Evolutionary conservation across 2,329 filamentous ascomycete genomes (phyloP), one percentile per base, ranked within the genome.

Genomic region (Paecilomyces dactylethromorphus): DNA sequence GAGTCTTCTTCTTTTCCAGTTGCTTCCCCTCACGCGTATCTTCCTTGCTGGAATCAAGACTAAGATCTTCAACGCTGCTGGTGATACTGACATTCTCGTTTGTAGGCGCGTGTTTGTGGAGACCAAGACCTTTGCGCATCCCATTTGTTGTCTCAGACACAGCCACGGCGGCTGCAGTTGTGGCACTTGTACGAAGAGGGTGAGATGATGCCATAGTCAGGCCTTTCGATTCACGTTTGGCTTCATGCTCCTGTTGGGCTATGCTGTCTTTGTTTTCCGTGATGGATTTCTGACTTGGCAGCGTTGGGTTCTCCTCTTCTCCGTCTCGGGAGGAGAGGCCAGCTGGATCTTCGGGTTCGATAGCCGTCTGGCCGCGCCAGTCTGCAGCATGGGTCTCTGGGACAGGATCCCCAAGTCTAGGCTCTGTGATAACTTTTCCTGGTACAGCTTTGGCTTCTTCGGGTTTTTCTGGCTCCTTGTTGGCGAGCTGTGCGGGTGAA

Each of bases 81-180:
- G 90, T 88, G 62, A 86, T 83, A 69, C 89, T 92, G 15, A 91
- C 79, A 57, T 85, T 81, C 1, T 81, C 83, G 63, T 88, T 91
- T 0, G 81, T 82, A 0, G 87, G 84, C 6, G 83, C 87, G 60
- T 86, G 82, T 3, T 81, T 82, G 29, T 89, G 78, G 55, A 94
- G 68, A 0, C 91, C 91, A 1, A 95, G 76, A 54, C 86, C 83
- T 68, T 86, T 90, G 60, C 83, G 79, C 12, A 80, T 56, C 45
- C 18, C 56, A 35, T 11, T 57, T 61, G 39, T 63, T 62, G 35
- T 56, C 51, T 45, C 39, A 6, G 39, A 45, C 39, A 15, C 10
- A n/a, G 39, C 39, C n/a, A 45, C 39, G 3, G 39, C 39, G 10
- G 50, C 26, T 6, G 50, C 15, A 13, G 50, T 60, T 54, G 54